Percentiles rank a stretch among this genome's conserved stretches.
Conservation (phyloP, 805 yeast species). For the Candida morakotiae region DNA sequence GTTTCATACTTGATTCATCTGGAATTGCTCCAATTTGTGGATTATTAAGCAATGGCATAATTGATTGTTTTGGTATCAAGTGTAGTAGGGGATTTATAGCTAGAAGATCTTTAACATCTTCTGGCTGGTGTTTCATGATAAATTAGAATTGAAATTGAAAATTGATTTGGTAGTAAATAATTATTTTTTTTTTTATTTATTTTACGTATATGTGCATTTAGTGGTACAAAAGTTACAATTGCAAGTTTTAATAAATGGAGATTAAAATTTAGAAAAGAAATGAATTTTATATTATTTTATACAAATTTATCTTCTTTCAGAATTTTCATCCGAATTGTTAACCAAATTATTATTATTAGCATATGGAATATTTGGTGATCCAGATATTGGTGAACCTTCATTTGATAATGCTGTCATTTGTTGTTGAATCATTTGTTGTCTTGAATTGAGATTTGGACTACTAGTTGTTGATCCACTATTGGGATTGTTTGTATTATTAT, state of each 20-base stretch:
- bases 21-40: slow-evolving; percentile 9
- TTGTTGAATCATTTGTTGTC: slow-evolving; percentile 7
- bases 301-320: no score
- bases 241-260: slow-evolving; percentile 80
- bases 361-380: slow-evolving; percentile 5
- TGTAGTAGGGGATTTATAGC: slow-evolving; percentile 24
- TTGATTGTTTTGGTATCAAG: slow-evolving; percentile 24
- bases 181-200: background rate
- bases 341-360: background rate
- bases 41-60: slow-evolving; percentile 14
- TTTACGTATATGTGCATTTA: slow-evolving; percentile 43
- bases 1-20: slow-evolving; percentile 8
- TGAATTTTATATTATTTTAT: no score
- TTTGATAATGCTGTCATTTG: slow-evolving; percentile 26
- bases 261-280: slow-evolving; percentile 60
- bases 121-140: slow-evolving; percentile 11
- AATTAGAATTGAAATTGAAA: no score
- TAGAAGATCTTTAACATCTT: slow-evolving; percentile 19
- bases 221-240: slow-evolving; percentile 83
- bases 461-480: slow-evolving; percentile 17
- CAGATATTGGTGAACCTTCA: slow-evolving; percentile 15
- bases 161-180: no score
- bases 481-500: slow-evolving; percentile 39
- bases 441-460: background rate
- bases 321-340: background rate